These are phyloP conservation scores for Zizania palustris DNA, from an alignment of 202 grass and related monocot genomes.

Conservation along the genomic window DNA sequence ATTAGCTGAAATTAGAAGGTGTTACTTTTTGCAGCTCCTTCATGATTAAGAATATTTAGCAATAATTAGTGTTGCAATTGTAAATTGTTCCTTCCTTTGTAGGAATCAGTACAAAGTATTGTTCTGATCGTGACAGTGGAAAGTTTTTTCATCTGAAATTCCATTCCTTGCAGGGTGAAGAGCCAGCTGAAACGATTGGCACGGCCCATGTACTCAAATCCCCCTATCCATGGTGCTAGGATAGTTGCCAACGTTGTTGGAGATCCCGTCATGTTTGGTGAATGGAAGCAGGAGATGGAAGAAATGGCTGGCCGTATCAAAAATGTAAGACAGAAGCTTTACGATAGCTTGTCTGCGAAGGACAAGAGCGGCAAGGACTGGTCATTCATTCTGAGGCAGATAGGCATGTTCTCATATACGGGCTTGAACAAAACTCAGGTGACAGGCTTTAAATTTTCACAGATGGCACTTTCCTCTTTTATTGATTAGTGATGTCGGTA, in stretches of 20 bases:
- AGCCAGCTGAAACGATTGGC: conserved; percentile 96
- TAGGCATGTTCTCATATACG: conserved; percentile 97
- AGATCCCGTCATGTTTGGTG: conserved; percentile 76
- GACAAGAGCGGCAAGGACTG: conserved; percentile 90
- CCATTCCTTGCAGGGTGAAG: conserved; percentile 68
- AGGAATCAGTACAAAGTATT: background rate
- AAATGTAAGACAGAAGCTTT: conserved; percentile 83
- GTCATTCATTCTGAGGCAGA: conserved; percentile 93
- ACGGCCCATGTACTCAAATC: conserved; percentile 94
- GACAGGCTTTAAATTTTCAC: conserved; percentile 6
- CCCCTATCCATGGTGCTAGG: conserved; percentile 83
- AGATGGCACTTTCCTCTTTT: background rate
- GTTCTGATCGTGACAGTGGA: background rate
- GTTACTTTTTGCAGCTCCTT: background rate
- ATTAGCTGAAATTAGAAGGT: background rate
- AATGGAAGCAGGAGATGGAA: conserved; percentile 96
- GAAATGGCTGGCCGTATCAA: conserved; percentile 98
- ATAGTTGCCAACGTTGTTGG: conserved; percentile 95
- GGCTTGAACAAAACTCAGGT: conserved; percentile 90
- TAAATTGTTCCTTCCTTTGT: background rate
- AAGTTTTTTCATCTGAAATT: background rate
- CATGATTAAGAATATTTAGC: too few species aligned
- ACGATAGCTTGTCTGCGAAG: conserved; percentile 67
- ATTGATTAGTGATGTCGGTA: background rate
- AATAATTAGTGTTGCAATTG: background rate